phyloP scores from a whole-genome alignment of 257 asterid genomes.

The Jacaranda mimosifolia region DNA sequence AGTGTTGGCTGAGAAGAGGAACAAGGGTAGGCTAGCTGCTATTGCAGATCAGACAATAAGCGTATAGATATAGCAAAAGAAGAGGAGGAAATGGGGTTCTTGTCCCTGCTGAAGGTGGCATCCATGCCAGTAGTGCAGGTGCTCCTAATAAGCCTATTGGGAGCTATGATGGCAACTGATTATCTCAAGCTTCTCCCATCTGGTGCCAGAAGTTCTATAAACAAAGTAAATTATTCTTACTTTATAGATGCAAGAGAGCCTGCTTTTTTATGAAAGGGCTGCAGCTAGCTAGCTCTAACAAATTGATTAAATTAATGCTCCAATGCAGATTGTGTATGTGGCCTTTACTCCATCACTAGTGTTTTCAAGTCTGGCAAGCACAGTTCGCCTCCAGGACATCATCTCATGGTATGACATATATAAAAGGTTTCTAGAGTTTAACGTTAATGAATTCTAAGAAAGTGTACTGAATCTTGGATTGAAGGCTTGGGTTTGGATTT shows the following conservation, averaged over 20 bases:
- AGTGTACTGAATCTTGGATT: no score
- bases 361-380: constrained; percentile 70
- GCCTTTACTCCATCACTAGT: constrained; percentile 79
- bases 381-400: constrained; percentile 74
- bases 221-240: constrained; percentile 57
- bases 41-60: neutral
- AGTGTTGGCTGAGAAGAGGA: neutral
- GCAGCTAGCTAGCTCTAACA: no score
- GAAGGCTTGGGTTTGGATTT: no score
- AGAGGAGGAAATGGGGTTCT: constrained; percentile 68
- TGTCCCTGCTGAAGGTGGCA: constrained; percentile 79
- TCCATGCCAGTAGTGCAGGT: constrained; percentile 95
- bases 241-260: neutral
- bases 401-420: constrained; percentile 60
- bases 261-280: neutral
- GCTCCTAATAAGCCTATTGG: constrained; percentile 70
- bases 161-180: constrained; percentile 91
- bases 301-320: no score
- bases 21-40: neutral
- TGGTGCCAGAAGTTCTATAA: constrained; percentile 75
- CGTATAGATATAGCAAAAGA: neutral
- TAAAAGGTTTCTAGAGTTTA: neutral
- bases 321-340: constrained; percentile 70
- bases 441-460: no score
- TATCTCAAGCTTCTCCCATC: constrained; percentile 74